A percentile compares a stretch with the other conserved stretches of the same genome.
These are phyloP conservation scores for Corynascus novoguineensis DNA, from an alignment of 495 filamentous ascomycete species.

Conservation along the genomic window DNA sequence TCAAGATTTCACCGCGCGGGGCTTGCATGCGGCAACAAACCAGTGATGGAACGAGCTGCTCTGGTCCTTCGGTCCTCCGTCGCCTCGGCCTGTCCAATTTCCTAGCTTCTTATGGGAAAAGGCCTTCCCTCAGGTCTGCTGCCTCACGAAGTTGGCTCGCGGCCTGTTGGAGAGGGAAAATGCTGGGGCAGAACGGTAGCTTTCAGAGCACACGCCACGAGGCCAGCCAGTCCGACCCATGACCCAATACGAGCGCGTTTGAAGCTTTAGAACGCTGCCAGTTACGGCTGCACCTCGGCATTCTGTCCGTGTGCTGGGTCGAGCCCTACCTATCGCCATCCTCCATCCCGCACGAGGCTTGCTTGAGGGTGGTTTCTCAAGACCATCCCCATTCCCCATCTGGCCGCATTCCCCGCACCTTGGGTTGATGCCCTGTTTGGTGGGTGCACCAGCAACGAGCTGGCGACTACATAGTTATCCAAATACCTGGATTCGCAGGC, in stretches of 20 bases:
- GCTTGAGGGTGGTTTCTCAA: background rate
- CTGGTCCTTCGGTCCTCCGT: background rate
- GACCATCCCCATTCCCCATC: background rate
- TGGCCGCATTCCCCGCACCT: slow-evolving; percentile 6
- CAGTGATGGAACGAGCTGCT: background rate
- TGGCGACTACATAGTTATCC: slow-evolving; percentile 17
- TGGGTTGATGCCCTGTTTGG: slow-evolving; percentile 1
- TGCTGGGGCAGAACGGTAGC: slow-evolving; percentile 6
- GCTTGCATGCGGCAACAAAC: slow-evolving; percentile 1
- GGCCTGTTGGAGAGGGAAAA: background rate
- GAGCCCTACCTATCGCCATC: slow-evolving; percentile 7
- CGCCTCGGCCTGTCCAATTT: background rate
- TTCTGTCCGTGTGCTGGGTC: slow-evolving; percentile 7
- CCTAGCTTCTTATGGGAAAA: too few species aligned
- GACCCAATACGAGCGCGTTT: background rate
- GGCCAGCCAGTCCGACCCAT: background rate
- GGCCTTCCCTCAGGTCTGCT: background rate
- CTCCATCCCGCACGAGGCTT: background rate
- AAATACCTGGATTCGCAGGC: slow-evolving; percentile 14
- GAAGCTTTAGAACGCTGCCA: background rate
- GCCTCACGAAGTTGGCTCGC: background rate
- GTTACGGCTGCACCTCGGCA: slow-evolving; percentile 5
- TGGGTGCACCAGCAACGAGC: slow-evolving; percentile 12
- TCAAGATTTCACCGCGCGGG: slow-evolving; percentile 5
- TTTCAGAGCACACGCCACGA: slow-evolving; percentile 5